phyloP scores from a whole-genome alignment of 1,284 basidiomycete species.

The Xerocomus amazonicus region DNA sequence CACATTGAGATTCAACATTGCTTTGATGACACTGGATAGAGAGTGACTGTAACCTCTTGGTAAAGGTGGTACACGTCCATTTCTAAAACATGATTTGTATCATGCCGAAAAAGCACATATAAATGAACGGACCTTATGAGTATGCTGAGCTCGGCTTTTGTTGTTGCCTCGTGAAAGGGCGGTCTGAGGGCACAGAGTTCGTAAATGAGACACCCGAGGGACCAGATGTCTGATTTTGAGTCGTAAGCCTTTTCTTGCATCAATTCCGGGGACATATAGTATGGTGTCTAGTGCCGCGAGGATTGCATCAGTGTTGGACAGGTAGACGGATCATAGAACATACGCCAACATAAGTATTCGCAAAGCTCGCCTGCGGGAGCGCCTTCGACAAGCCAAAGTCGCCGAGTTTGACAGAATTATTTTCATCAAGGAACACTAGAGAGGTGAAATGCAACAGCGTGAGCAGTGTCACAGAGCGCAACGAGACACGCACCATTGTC shows the following conservation, averaged over 20 bases:
- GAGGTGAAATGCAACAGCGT: neutral
- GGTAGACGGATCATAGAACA: constrained; percentile 28
- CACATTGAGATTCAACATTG: constrained; percentile 85
- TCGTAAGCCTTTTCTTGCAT: constrained; percentile 97
- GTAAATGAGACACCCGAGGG: constrained; percentile 92
- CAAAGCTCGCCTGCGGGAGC: constrained; percentile 81
- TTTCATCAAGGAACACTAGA: constrained; percentile 80
- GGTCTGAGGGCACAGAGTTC: constrained; percentile 92
- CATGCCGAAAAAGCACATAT: neutral
- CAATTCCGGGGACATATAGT: constrained; percentile 98
- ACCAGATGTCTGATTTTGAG: constrained; percentile 98
- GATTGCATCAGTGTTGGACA: neutral
- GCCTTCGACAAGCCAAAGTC: constrained; percentile 97
- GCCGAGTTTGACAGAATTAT: constrained; percentile 83
- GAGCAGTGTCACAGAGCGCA: neutral
- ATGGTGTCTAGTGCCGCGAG: constrained; percentile 68
- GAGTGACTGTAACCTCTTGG: constrained; percentile 78
- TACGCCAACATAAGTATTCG: constrained; percentile 95
- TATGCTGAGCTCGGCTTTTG: constrained; percentile 79
- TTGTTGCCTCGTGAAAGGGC: constrained; percentile 88
- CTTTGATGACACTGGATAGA: constrained; percentile 71
- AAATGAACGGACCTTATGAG: constrained; percentile 60
- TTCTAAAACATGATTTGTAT: constrained; percentile 39
- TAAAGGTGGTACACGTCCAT: constrained; percentile 82
- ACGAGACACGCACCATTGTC: constrained; percentile 75